Evolutionary conservation across 352 stramenopile genomes (phyloP), one percentile per base, ranked within the genome.

Genomic region (Phytopythium ostracodes): DNA sequence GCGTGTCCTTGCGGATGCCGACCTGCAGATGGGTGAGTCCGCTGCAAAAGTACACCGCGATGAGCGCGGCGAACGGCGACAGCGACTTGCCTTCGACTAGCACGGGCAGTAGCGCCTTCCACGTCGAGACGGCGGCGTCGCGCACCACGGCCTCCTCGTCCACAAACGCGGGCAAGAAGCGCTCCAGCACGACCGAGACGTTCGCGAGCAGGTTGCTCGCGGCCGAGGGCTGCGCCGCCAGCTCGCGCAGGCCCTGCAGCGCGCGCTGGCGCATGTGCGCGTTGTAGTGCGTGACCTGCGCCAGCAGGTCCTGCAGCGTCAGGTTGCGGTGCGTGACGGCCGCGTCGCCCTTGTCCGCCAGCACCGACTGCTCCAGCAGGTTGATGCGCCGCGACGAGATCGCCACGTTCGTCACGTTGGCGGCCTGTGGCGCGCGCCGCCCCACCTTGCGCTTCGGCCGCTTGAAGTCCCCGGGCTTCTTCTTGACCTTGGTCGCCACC

Each of bases 381-480:
- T 91, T 90, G 66, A 94, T 89, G 64, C 85, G 85, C 17, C 85
- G 85, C 33, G 83, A 92, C 7, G 81, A 71, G 56, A 94, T 80
- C 33, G 67, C 71, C 44, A 92, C 85, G 38, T 76, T 89, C 31
- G 85, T 94, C 24, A 94, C 85, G 53, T 94, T 94, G 36, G 85
- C 79, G 27, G 81, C 71, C 53, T 76, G 81, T 17, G 77, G 67
- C 1, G 76, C 81, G 59, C 87, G 87, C 40, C 83, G 81, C 15
- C 85, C 85, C 31, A 94, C 85, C 67, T 94, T 94, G 70, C 80
- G 85, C 81, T 94, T 94, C 17, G 81, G 85, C 24, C 83, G 83
- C 80, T 94, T 94, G 64, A 94, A 94, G 68, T 94, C 85, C 35
- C 70, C 83, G 12, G 85, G 85, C 73, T 94, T 94, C 77, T 92